Evolutionary conservation across 108 stramenopile species (phyloP).

Genomic region (Tribonema minus): DNA sequence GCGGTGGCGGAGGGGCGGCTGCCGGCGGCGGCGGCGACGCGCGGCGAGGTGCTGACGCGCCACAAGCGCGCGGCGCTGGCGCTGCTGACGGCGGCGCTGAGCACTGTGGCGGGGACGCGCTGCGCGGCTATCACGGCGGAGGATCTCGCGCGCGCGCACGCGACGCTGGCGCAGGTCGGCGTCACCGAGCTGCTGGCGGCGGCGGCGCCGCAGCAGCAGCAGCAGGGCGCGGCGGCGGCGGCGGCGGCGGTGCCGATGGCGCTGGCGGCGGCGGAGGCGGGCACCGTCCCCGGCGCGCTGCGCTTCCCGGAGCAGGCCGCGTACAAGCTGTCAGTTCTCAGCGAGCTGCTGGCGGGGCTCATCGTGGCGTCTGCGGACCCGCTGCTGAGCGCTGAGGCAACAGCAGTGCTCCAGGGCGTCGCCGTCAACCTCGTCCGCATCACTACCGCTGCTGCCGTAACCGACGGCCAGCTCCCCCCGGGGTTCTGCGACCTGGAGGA

Average conservation of each 20-base stretch:
- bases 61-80: constrained; percentile 21
- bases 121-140: constrained; percentile 10
- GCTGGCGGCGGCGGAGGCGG: no score
- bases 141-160: constrained; percentile 5
- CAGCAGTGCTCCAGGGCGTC: constrained; percentile 14
- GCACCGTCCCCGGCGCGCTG: no score
- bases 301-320: constrained; percentile 16
- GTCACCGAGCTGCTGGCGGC: constrained; percentile 17
- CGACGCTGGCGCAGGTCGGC: constrained; percentile 10
- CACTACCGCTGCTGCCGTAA: background rate
- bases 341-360: no score
- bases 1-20: background rate
- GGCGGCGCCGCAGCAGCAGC: background rate
- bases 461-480: background rate
- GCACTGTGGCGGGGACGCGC: constrained; percentile 7
- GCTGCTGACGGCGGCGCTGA: constrained; percentile 10
- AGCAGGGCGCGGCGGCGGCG: no score
- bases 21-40: background rate
- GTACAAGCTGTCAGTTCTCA: constrained; percentile 3
- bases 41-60: constrained; percentile 6
- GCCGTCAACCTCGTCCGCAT: constrained; percentile 27
- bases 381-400: background rate
- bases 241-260: no score
- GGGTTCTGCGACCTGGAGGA: constrained; percentile 32
- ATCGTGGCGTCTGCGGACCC: constrained; percentile 26